Conservation (phyloP, 2,329 filamentous ascomycete genomes). For the Fulvia fulva region DNA sequence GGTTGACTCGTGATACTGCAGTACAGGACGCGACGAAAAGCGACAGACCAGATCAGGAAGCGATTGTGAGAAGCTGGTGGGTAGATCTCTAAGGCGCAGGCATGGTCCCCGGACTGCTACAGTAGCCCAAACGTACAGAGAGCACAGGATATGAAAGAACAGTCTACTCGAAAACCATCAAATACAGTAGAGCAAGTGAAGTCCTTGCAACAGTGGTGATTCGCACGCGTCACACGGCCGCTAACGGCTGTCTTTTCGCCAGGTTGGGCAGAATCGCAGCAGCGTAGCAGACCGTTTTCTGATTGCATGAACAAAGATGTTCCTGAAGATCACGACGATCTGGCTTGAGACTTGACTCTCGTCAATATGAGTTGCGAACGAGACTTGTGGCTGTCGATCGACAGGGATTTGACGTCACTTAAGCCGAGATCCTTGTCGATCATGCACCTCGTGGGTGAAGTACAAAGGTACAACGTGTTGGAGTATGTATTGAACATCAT, state of each 20-base stretch:
- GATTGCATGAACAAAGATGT: not conserved
- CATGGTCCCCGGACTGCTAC: too few relatives aligned
- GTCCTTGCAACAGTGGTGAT: not conserved
- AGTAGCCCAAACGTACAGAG: not conserved
- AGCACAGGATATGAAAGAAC: too few relatives aligned
- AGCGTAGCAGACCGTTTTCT: not conserved
- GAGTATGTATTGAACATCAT: not conserved
- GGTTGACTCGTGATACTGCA: not conserved
- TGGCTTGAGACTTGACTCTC: not conserved
- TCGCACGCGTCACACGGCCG: not conserved
- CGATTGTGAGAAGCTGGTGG: too few relatives aligned
- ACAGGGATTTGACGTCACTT: not conserved
- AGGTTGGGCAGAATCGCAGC: not conserved
- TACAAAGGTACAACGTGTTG: not conserved
- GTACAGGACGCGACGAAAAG: too few relatives aligned
- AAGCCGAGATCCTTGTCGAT: not conserved
- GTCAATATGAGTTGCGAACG: not conserved
- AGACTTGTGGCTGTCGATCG: not conserved
- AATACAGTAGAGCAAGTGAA: not conserved
- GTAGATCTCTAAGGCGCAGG: too few relatives aligned
- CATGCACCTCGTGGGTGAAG: too few relatives aligned
- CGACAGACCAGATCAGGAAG: not conserved
- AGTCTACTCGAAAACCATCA: too few relatives aligned
- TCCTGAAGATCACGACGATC: not conserved
- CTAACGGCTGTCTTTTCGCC: not conserved